Percentiles rank a stretch among this genome's conserved stretches.
phyloP scores from a whole-genome alignment of 2,329 filamentous ascomycete species.

The Arthroderma sp. region DNA sequence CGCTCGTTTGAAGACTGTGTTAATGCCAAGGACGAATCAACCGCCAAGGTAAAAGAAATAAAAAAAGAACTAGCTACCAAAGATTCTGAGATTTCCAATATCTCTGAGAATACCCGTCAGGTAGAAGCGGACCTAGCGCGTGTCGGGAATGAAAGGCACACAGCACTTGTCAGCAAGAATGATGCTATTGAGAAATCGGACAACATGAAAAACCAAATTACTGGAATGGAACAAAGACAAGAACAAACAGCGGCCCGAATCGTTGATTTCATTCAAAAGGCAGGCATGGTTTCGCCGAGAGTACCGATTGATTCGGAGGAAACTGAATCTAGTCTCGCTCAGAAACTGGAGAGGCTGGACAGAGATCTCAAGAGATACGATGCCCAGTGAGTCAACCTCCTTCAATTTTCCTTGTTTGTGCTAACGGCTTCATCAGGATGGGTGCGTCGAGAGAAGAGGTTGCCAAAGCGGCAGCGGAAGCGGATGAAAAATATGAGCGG shows the following conservation, averaged over 20 bases:
- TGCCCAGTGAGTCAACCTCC: slow-evolving; percentile 29
- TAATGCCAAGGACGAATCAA: slow-evolving; percentile 34
- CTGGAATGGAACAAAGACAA: slow-evolving; percentile 37
- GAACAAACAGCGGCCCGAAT: slow-evolving; percentile 41
- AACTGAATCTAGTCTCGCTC: slow-evolving; percentile 42
- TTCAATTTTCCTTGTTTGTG: slow-evolving; percentile 17
- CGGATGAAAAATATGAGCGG: slow-evolving; percentile 26
- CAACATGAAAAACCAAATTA: slow-evolving; percentile 37
- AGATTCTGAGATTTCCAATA: slow-evolving; percentile 23
- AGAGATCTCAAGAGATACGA: slow-evolving; percentile 49
- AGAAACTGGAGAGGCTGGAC: slow-evolving; percentile 41
- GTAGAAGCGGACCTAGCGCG: slow-evolving; percentile 39
- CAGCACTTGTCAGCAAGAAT: slow-evolving; percentile 52
- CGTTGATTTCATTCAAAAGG: slow-evolving; percentile 44
- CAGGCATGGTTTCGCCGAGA: slow-evolving; percentile 44
- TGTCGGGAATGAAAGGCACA: slow-evolving; percentile 38
- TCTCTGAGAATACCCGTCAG: slow-evolving; percentile 35
- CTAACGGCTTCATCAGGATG: slow-evolving; percentile 31
- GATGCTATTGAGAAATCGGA: slow-evolving; percentile 42
- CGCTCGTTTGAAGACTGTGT: slow-evolving; percentile 40
- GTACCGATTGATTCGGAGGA: slow-evolving; percentile 54
- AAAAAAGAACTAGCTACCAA: slow-evolving; percentile 28
- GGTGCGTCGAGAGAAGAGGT: slow-evolving; percentile 57
- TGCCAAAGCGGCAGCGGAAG: slow-evolving; percentile 34
- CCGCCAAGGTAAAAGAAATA: slow-evolving; percentile 25